Evolutionary conservation across 2,329 filamentous ascomycete genomes (phyloP), one percentile per base, ranked within the genome.

Genomic region (Dothideomycetes sp.): DNA sequence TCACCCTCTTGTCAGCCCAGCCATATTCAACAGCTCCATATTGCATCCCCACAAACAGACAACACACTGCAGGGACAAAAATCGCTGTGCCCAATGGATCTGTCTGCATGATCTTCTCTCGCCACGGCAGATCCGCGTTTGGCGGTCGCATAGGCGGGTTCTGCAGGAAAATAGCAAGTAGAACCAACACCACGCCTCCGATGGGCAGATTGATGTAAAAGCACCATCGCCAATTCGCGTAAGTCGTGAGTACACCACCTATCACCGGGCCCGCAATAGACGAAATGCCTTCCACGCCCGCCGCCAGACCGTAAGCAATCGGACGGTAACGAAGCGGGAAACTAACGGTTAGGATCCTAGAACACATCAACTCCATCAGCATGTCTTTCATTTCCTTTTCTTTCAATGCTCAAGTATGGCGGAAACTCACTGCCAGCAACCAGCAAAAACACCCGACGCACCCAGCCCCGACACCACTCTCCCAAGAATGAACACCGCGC

Each of bases 191-290:
- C 10, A 68, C 48, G 4, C 57, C 63, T n/a, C 66, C 67, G 31
- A 74, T 62, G 0, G 70, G 70, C 2, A 75, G 55, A 45, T 75
- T 73, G 51, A 73, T 70, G 43, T 65, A 69, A 54, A 68, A 69
- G 47, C 62, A 69, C 46, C 47, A 51, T 24, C 47, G 39, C 49
- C 47, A 49, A 9, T 40, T 40, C 33, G 45, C 39, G 16, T 69
- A 64, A 40, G 75, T 65, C 0, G 79, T 81, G 33, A 85, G 78
- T 0, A 72, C 70, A 5, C 81, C 81, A 15, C 81, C 80, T 3
- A 84, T 61, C 2, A 79, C 62, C 0, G 79, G 81, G 0, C 81
- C 81, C n/a, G n/a, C n/a, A n/a, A n/a, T n/a, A n/a, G 22, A 27
- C 7, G 7, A 12, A n/a, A 82, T 59, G 0, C 72, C 72, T 29